Conservation (phyloP, 352 stramenopile genomes). For the Globisporangium nodosum region DNA sequence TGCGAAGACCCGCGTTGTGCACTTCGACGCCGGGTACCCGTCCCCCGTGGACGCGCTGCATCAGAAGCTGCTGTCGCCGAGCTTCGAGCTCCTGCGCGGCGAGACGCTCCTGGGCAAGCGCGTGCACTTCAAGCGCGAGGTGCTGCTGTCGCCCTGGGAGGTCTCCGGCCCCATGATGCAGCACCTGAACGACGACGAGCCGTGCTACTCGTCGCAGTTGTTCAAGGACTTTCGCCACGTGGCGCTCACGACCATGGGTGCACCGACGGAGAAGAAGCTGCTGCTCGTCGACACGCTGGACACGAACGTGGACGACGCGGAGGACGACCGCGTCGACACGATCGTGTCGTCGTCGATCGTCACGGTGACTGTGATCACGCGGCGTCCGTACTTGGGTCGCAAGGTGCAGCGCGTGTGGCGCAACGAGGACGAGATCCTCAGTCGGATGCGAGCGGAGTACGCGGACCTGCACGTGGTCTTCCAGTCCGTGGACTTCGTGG, state of each 20-base stretch:
- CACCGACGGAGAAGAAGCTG: not conserved
- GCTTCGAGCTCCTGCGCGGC: conserved; percentile 12
- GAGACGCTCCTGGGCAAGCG: conserved; percentile 11
- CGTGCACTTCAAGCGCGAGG: conserved; percentile 23
- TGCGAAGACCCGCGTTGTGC: conserved; percentile 18
- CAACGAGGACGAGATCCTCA: conserved; percentile 55
- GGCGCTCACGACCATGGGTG: conserved; percentile 12
- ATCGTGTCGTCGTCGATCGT: not conserved
- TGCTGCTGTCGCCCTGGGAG: conserved; percentile 50
- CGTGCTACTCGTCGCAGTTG: conserved; percentile 47
- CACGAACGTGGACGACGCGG: conserved; percentile 4
- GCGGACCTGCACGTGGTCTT: conserved; percentile 32
- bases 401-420: conserved; percentile 52
- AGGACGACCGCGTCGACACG: not conserved
- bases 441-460: conserved; percentile 34
- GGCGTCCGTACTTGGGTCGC: conserved; percentile 37
- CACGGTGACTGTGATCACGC: conserved; percentile 22
- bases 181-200: conserved; percentile 58
- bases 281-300: not conserved
- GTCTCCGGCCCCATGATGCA: conserved; percentile 55
- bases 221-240: conserved; percentile 41
- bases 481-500: conserved; percentile 60
- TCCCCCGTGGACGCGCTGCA: conserved; percentile 19
- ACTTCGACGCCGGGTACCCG: conserved; percentile 20
- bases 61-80: conserved; percentile 20